phyloP scores from a whole-genome alignment of 2,329 filamentous ascomycete genomes.

The Knoxdaviesia capensis region DNA sequence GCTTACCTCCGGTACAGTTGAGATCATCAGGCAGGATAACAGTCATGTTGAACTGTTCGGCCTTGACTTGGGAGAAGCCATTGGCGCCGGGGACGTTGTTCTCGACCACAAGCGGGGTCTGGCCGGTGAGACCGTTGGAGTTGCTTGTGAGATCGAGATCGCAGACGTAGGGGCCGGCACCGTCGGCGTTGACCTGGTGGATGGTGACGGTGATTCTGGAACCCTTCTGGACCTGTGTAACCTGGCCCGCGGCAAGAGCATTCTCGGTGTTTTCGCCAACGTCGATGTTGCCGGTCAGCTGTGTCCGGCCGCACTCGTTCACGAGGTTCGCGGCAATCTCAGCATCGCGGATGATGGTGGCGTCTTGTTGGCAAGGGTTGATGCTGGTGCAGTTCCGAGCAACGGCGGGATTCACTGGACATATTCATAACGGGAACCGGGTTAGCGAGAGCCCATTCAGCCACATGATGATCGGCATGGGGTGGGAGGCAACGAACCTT shows the following conservation, averaged over 20 bases:
- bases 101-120: slow-evolving; percentile 24
- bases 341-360: slow-evolving; percentile 40
- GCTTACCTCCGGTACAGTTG: slow-evolving; percentile 27
- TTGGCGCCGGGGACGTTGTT: slow-evolving; percentile 40
- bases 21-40: slow-evolving; percentile 29
- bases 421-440: neutral
- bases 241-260: slow-evolving; percentile 20
- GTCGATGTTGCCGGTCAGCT: slow-evolving; percentile 40
- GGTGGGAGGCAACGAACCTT: slow-evolving; percentile 13
- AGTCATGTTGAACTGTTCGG: slow-evolving; percentile 33
- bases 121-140: slow-evolving; percentile 12
- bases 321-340: slow-evolving; percentile 30
- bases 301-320: slow-evolving; percentile 41
- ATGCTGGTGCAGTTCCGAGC: slow-evolving; percentile 43
- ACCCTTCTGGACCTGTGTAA: slow-evolving; percentile 29
- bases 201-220: slow-evolving; percentile 22
- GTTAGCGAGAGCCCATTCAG: neutral
- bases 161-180: slow-evolving; percentile 32
- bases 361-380: slow-evolving; percentile 45
- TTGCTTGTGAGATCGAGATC: slow-evolving; percentile 29
- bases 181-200: slow-evolving; percentile 33
- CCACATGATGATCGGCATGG: neutral
- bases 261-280: slow-evolving; percentile 34
- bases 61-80: slow-evolving; percentile 34
- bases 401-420: slow-evolving; percentile 26